Evolutionary conservation across 345 rosid genomes (phyloP), one percentile per base, ranked within the genome.

Genomic region (Iberis pinnata): DNA sequence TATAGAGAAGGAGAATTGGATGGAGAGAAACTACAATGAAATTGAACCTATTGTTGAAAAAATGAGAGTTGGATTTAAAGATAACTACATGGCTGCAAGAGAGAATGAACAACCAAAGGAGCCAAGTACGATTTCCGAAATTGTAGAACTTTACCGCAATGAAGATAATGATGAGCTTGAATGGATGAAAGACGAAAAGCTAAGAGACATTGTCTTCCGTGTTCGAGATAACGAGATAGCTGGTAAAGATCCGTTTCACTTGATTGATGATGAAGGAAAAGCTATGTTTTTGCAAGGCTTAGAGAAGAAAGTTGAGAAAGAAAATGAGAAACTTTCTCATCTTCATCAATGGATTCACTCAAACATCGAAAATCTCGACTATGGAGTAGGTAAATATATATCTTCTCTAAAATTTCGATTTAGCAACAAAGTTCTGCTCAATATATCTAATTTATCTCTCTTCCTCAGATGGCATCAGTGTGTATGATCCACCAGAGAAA

Each of bases 181-280:
- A 43, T 89, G 97, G 97, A 86, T 89, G 93, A 77, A 78, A 53
- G 95, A 86, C 59, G 88, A 89, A 54, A 74, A 52, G 63, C 88
- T 89, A 50, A 69, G 81, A 56, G 84, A 80, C 32, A 78, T 86
- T 61, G 95, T 89, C 67, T 89, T 81, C 60, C 82, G 26, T 75
- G 97, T 89, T 48, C 87, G 86, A 64, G 97, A 86, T 13, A 89
- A 89, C 65, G 97, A 89, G 70, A 70, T 89, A 61, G 73, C 85
- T 1, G 95, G 93, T 45, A 73, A 75, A 53, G 89, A 86, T 77
- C 97, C 97, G 6, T 89, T 89, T 76, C 71, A 83, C 65, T 61
- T 76, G 60, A 76, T 86, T 77, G 79, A 81, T 29, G 73, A 76
- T 46, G 82, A 75, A 70, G 95, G 78, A 27, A 89, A 89, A 68